Conservation (phyloP, 2,329 filamentous ascomycete genomes). For the Cytospora chrysosperma region DNA sequence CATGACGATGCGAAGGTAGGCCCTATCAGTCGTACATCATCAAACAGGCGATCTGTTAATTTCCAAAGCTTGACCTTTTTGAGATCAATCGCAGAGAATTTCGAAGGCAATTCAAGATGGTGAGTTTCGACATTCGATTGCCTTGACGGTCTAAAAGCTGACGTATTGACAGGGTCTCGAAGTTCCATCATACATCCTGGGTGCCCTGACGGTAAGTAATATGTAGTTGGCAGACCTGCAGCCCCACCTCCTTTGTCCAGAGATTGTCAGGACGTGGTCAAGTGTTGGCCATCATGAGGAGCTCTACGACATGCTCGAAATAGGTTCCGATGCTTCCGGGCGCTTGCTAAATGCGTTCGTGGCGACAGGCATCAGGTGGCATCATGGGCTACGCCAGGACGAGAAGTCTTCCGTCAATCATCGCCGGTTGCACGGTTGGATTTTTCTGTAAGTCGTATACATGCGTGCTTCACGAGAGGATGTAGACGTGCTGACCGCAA, state of each 20-base stretch:
- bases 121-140: not conserved
- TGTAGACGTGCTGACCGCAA: not conserved
- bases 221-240: not conserved
- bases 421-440: slow-evolving; percentile 82
- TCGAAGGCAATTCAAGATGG: slow-evolving; percentile 15
- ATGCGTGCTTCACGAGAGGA: not conserved
- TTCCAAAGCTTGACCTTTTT: not conserved
- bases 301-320: not conserved
- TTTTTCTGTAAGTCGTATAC: slow-evolving; percentile 49
- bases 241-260: not conserved
- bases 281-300: not conserved
- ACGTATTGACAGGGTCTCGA: slow-evolving; percentile 16
- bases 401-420: slow-evolving; percentile 81
- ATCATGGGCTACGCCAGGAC: slow-evolving; percentile 83
- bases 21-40: not conserved
- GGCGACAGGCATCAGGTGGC: slow-evolving; percentile 68
- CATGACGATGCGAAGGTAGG: not conserved
- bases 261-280: too few relatives aligned
- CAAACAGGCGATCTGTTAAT: slow-evolving; percentile 1
- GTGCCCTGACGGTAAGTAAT: slow-evolving; percentile 21
- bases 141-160: slow-evolving; percentile 1
- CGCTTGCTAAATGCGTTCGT: not conserved
- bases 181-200: slow-evolving; percentile 22
- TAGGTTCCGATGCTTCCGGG: not conserved
- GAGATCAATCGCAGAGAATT: not conserved